Evolutionary conservation across 75 land plant genomes (phyloP), one percentile per base, ranked within the genome.

Genomic region (Azolla pinnata): DNA sequence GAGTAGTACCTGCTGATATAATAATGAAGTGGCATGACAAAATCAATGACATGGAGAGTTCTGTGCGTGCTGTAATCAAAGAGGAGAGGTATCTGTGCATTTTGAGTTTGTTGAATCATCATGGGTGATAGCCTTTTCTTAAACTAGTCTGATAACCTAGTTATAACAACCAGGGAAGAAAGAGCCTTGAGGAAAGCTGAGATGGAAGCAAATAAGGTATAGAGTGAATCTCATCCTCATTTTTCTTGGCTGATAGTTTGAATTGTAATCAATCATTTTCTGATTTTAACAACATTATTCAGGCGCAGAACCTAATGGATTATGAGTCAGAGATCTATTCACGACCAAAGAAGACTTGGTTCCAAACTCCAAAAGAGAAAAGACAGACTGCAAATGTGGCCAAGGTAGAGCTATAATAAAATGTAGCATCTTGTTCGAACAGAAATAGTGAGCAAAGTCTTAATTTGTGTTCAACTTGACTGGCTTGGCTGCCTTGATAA

Each of bases 251-350:
- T n/a, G n/a, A n/a, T n/a, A n/a, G n/a, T n/a, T n/a, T n/a, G n/a
- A n/a, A n/a, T n/a, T n/a, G n/a, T n/a, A n/a, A n/a, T n/a, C n/a
- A n/a, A n/a, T n/a, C n/a, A n/a, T n/a, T n/a, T n/a, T n/a, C n/a
- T n/a, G n/a, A 38, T 58, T 44, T 30, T n/a, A 38, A 10, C 26
- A 21, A n/a, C 0, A 18, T 30, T 56, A 2, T 1, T 46, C 77
- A 91, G 97, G 98, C 98, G 28, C 96, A 93, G 71, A 88, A 93
- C 45, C 78, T 93, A 90, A 86, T 93, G 66, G 83, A 75, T 1
- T 83, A 88, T 45, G 85, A 79, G 51, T 81, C 79, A 54, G 98
- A 88, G 31, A 93, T 93, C 1, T 88, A 57, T 62, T 75, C 98
- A 58, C 82, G 98, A 16, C 98, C 98, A 33, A 88, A 89, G 70